Evolutionary conservation across 768 basidiomycete genomes (phyloP), one percentile per base, ranked within the genome.

Genomic region (Suillus alpinus): DNA sequence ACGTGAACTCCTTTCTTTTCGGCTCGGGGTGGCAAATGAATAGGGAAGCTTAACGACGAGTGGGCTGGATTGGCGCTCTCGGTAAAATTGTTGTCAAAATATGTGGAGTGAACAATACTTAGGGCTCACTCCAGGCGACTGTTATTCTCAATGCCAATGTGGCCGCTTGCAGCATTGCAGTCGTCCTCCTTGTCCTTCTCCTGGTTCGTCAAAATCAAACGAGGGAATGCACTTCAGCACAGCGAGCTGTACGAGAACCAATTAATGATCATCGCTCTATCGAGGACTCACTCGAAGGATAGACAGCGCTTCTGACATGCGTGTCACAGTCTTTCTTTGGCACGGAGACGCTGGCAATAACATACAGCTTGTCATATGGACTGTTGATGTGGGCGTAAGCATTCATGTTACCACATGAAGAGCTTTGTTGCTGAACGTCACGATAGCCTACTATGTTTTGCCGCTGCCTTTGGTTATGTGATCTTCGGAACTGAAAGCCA

Each of bases 101-200:
- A 58, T 16, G 20, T 10, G 16, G 31, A 23, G 20, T 47, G 36
- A 9, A 23, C 52, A 26, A 53, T 3, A 8, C 20, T 41, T 47
- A 18, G 5, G 18, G 49, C 20, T 49, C n/a, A 57, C 14, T 46
- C 4, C 31, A 84, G 83, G 76, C 76, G 1, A 81, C 81, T 0
- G 81, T 85, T 8, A 68, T 85, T 32, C 68, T 85, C 12, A 79
- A 78, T 31, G 81, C 80, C 3, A 83, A 84, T 56, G 79, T 86
- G 0, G 79, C 79, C 0, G 51, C 76, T 10, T 63, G 72, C 26
- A 75, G 69, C 56, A 59, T 80, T 40, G 73, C 71, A 3, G 71
- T 71, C 44, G 71, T 77, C 52, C 59, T 79, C 37, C 64, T 77
- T 14, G 73, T 72, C 8, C 64, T 77, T 29, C 60, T 79, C 13